These are phyloP conservation scores for Heimioporus retisporus DNA, from an alignment of 1,284 basidiomycete species.

Conservation along the genomic window DNA sequence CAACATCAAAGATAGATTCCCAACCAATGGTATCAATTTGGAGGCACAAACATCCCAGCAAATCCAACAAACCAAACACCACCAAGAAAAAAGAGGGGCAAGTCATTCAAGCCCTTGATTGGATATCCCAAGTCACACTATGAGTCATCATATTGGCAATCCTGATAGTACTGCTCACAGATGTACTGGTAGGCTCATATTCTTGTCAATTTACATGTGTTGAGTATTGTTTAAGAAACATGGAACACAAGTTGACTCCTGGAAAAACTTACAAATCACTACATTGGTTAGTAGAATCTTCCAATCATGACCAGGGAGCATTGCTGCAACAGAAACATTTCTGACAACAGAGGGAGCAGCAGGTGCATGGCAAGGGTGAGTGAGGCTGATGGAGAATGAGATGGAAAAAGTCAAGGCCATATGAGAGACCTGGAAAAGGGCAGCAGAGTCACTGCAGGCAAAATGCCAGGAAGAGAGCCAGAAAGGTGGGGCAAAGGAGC, in stretches of 20 bases:
- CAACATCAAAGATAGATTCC: neutral
- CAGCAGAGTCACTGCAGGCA: no score
- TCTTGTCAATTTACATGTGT: neutral
- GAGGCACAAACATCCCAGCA: neutral
- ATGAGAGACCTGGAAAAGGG: neutral
- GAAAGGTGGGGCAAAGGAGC: no score
- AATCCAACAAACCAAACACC: neutral
- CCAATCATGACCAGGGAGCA: neutral
- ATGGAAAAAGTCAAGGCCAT: neutral
- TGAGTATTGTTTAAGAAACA: neutral
- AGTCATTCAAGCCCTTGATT: neutral
- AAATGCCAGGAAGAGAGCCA: no score
- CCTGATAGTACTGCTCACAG: neutral
- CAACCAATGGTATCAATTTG: neutral
- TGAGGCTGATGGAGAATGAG: neutral
- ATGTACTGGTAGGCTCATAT: neutral
- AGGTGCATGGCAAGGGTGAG: neutral
- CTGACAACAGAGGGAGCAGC: neutral
- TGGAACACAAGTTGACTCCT: neutral
- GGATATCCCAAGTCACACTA: neutral
- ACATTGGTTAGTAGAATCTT: neutral
- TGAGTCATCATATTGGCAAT: neutral
- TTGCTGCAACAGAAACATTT: neutral
- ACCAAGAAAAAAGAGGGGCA: neutral
- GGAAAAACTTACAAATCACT: neutral